phyloP scores from a whole-genome alignment of 129 eudicot genomes.

The Helianthus tuberosus region DNA sequence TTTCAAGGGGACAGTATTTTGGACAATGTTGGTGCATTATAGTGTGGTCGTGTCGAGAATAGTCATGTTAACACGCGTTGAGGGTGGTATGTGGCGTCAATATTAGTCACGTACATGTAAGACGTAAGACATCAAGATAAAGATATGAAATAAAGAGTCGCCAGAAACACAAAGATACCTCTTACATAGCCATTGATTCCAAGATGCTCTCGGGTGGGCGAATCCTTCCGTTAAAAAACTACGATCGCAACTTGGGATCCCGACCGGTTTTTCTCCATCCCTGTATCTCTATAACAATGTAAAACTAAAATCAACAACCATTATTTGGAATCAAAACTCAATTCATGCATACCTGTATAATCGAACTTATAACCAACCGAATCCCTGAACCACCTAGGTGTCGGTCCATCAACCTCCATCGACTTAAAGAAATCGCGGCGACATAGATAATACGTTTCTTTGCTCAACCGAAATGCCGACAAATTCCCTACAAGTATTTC shows the following conservation, averaged over 20 bases:
- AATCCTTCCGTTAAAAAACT: no score
- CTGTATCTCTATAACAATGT: background rate
- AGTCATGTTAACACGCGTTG: no score
- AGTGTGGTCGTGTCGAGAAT: no score
- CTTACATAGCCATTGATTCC: no score
- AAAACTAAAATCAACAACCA: background rate
- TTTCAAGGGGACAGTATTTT: no score
- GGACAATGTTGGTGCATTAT: no score
- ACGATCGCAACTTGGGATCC: background rate
- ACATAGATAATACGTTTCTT: background rate
- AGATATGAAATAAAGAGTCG: no score
- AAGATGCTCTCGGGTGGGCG: no score
- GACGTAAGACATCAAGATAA: no score
- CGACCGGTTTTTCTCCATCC: constrained; percentile 11
- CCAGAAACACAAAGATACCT: no score
- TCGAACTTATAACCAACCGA: background rate
- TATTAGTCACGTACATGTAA: no score
- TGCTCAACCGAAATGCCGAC: constrained; percentile 1
- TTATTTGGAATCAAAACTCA: background rate
- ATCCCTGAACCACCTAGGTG: constrained; percentile 7
- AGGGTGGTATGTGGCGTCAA: no score
- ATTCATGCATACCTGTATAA: background rate
- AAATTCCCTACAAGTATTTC: background rate
- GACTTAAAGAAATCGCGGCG: constrained; percentile 6
- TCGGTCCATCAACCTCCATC: constrained; percentile 7